A percentile compares a stretch with the other conserved stretches of the same genome.
Conservation (phyloP, 345 rosid species). For the Populus tremula region DNA sequence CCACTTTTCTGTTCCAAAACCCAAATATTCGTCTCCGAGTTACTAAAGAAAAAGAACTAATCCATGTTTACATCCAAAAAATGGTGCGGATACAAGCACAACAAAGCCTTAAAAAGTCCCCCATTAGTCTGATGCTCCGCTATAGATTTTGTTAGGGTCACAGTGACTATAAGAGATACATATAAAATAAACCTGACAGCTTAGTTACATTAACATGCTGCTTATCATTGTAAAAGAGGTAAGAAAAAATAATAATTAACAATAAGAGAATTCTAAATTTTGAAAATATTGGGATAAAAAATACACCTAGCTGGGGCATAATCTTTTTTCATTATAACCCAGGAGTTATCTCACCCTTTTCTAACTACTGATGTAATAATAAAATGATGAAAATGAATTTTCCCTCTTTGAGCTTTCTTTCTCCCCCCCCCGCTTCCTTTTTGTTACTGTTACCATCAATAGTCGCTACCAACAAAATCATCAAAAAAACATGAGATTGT, state of each 20-base stretch:
- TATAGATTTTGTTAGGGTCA: constrained; percentile 15
- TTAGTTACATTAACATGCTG: constrained; percentile 17
- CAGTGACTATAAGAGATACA: constrained; percentile 22
- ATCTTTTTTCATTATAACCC: constrained; percentile 30
- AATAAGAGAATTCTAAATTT: constrained; percentile 28
- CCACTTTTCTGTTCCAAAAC: background rate
- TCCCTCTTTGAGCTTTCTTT: constrained; percentile 21
- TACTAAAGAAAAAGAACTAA: constrained; percentile 15
- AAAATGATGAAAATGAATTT: constrained; percentile 46
- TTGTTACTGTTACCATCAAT: constrained; percentile 31
- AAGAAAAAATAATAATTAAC: constrained; percentile 10
- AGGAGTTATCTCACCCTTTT: constrained; percentile 32
- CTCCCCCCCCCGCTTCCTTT: constrained; percentile 16
- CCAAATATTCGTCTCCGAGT: constrained; percentile 14
- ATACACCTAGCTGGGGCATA: constrained; percentile 30
- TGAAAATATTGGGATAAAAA: constrained; percentile 28
- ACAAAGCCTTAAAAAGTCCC: background rate
- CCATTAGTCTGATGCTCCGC: constrained; percentile 14
- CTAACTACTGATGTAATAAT: constrained; percentile 44
- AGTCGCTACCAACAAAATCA: constrained; percentile 27
- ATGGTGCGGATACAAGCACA: background rate
- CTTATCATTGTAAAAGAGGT: constrained; percentile 15
- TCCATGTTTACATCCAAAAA: constrained; percentile 2
- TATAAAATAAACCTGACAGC: constrained; percentile 13
- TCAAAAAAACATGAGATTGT: constrained; percentile 28